Percentiles rank a stretch among this genome's conserved stretches.
These are phyloP conservation scores for Blastobotrys capitulatus DNA, from an alignment of 1,139 yeast species.

Conservation along the genomic window DNA sequence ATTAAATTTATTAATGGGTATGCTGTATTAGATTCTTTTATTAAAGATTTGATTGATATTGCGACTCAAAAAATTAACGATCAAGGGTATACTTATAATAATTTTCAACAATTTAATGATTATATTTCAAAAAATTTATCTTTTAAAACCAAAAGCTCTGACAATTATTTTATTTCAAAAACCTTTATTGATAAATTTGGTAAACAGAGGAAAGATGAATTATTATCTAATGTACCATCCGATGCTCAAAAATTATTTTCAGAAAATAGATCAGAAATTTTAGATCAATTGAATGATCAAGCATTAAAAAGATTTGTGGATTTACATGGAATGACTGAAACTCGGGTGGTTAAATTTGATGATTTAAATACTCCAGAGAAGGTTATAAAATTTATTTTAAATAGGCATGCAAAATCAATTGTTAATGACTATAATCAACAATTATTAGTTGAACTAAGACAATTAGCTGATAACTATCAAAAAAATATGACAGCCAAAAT, in stretches of 20 bases:
- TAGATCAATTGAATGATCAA: not conserved
- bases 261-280: not conserved
- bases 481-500: slow-evolving; percentile 3
- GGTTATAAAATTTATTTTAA: not conserved
- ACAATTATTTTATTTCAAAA: slow-evolving; percentile 1
- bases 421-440: not conserved
- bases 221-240: not conserved
- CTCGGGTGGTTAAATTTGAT: not conserved
- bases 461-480: not conserved
- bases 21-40: slow-evolving; percentile 18
- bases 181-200: not conserved
- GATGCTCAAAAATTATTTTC: not conserved
- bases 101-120: not conserved
- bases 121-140: not conserved
- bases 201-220: not conserved
- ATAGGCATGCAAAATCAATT: not conserved
- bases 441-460: not conserved
- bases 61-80: slow-evolving; percentile 13
- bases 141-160: not conserved
- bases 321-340: not conserved
- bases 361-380: not conserved
- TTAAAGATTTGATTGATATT: slow-evolving; percentile 6
- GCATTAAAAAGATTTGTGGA: not conserved
- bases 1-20: slow-evolving; percentile 4
- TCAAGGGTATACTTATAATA: slow-evolving; percentile 17